Base-by-base conservation (phyloP, 441 rosid species). In the Capsella rubella region DNA sequence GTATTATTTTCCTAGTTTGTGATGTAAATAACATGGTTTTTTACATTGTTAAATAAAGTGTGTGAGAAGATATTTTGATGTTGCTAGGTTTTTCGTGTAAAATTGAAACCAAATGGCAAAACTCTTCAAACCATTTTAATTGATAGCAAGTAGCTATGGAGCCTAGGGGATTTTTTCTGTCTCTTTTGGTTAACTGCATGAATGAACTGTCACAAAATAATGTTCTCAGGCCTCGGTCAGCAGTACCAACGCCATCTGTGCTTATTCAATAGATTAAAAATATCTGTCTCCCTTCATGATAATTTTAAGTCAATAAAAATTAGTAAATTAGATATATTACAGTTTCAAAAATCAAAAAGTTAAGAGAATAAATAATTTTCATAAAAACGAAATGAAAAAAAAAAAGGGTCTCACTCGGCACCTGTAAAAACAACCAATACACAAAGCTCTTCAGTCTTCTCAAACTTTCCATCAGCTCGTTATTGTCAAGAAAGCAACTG, bases 261-360 rank as follows among this genome's bases (percentile, higher is more conserved):
- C 11, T 35, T 35, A 53, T 37, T 37, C 42, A 9, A 9, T 37
- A 9, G 35, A 42, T 43, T 6, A 14, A 43, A 43, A 13, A 12
- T 42, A 39, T 42, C n/a, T 40, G 14, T 51, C 15, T 85, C 85
- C 10, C 52, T 65, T 32, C 3, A 15, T 14, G 21, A 14, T 43
- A 3, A 45, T 10, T 27, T 9, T 31, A 46, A 15, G 15, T 27
- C 40, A 5, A 5, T 13, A 6, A 10, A 42, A 5, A n/a, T 29
- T n/a, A 9, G 11, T 10, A 42, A 5, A n/a, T 29, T n/a, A 9
- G 11, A 45, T 63, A 63, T 8, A 29, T 4, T 45, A 42, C 10
- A 45, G 52, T 43, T 62, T 25, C 28, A 25, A 35, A 14, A 28
- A 4, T 28, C 8, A 42, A 28, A 45, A 39, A 39, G 31, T 45